Evolutionary conservation across 208 protist genomes (phyloP).

Genomic region (Herpetomonas muscarum): DNA sequence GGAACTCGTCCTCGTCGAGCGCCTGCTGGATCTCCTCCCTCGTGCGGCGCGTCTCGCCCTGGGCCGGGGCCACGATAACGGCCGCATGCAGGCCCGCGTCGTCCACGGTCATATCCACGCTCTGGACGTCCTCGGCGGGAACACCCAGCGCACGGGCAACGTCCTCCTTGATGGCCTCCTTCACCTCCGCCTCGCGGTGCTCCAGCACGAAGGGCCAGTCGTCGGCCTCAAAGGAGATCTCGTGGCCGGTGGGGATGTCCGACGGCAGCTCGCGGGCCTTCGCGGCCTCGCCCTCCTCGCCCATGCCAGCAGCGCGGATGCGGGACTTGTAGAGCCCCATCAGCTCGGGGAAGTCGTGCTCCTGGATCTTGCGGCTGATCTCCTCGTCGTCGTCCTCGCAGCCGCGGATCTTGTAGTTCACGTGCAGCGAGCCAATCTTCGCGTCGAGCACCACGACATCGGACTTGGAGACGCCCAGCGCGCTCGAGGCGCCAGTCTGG

Average conservation of each 20-base stretch:
- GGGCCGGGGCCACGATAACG: neutral
- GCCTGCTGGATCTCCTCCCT: neutral
- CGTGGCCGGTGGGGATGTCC: constrained; percentile 14
- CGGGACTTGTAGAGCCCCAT: constrained; percentile 19
- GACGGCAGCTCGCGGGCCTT: neutral
- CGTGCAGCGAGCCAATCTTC: constrained; percentile 3
- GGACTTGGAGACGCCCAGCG: constrained; percentile 10
- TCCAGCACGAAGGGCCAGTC: constrained; percentile 30
- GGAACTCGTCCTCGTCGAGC: constrained; percentile 11
- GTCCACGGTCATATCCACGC: constrained; percentile 15
- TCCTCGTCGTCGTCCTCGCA: constrained; percentile 11
- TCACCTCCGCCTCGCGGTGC: constrained; percentile 25
- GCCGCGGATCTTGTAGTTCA: constrained; percentile 18
- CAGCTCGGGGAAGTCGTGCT: constrained; percentile 25
- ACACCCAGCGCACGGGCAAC: constrained; percentile 28
- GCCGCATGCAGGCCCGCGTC: constrained; percentile 9
- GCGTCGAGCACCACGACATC: constrained; percentile 20
- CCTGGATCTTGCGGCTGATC: constrained; percentile 9
- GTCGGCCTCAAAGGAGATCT: constrained; percentile 31
- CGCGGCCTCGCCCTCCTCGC: neutral
- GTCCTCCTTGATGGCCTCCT: constrained; percentile 35
- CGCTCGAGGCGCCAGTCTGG: constrained; percentile 21
- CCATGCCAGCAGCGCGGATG: constrained; percentile 1
- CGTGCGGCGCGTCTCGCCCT: neutral
- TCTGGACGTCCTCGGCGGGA: constrained; percentile 20